Percentiles rank a stretch among this genome's conserved stretches.
These are phyloP conservation scores for Lodderomyces orthopsilosis DNA, from an alignment of 1,139 yeast genomes.

Conservation along the genomic window DNA sequence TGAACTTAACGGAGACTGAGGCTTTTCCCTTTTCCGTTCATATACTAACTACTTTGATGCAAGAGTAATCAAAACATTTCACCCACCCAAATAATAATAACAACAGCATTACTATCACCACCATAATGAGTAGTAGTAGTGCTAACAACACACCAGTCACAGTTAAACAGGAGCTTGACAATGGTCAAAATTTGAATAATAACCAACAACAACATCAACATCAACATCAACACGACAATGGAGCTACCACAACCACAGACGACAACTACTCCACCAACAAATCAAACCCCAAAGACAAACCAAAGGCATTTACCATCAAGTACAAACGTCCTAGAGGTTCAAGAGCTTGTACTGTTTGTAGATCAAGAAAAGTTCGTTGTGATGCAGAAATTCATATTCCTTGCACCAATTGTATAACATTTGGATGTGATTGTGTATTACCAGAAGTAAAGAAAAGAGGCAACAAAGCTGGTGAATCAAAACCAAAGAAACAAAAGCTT, in stretches of 20 bases:
- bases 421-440: constrained; percentile 68
- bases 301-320: constrained; percentile 49
- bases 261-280: constrained; percentile 1
- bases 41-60: too few species aligned
- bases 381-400: constrained; percentile 68
- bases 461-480: constrained; percentile 24
- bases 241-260: background rate
- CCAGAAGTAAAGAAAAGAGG: constrained; percentile 58
- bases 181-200: background rate
- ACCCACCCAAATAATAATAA: background rate
- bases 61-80: background rate
- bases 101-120: background rate
- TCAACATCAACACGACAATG: background rate
- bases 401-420: constrained; percentile 73
- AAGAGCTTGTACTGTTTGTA: constrained; percentile 57
- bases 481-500: constrained; percentile 19
- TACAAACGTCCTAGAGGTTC: constrained; percentile 52
- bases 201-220: background rate
- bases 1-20: too few species aligned
- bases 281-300: constrained; percentile 28
- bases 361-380: constrained; percentile 73
- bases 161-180: background rate
- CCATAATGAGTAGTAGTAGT: background rate
- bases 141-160: background rate
- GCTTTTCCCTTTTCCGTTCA: too few species aligned